Evolutionary conservation across 2,329 filamentous ascomycete genomes (phyloP).

Genomic region (Botrytis byssoidea): DNA sequence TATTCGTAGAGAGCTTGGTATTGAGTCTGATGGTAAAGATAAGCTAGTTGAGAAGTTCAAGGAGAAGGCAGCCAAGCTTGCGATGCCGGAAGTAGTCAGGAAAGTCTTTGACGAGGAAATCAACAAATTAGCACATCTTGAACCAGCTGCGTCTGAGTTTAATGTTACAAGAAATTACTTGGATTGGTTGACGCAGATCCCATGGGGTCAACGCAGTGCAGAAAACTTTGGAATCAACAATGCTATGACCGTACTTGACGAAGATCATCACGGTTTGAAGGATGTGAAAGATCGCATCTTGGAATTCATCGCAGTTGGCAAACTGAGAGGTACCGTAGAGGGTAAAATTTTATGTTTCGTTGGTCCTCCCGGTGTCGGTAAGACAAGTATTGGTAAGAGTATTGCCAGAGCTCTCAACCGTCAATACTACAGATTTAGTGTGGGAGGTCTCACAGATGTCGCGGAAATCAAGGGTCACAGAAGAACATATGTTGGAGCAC

Average conservation of each 20-base stretch:
- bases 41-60: constrained; percentile 97
- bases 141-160: constrained; percentile 95
- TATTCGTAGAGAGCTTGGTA: constrained; percentile 89
- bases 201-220: constrained; percentile 91
- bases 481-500: constrained; percentile 90
- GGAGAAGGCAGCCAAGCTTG: constrained; percentile 87
- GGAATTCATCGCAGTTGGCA: constrained; percentile 97
- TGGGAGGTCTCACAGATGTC: constrained; percentile 93
- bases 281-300: constrained; percentile 98
- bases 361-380: constrained; percentile 93
- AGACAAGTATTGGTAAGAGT: constrained; percentile 98
- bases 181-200: constrained; percentile 97
- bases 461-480: constrained; percentile 98
- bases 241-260: constrained; percentile 84
- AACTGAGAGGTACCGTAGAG: constrained; percentile 93
- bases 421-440: constrained; percentile 97
- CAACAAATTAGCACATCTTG: constrained; percentile 92
- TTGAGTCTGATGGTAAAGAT: constrained; percentile 97
- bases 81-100: constrained; percentile 94
- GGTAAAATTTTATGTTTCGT: constrained; percentile 99
- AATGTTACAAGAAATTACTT: constrained; percentile 98
- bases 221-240: constrained; percentile 97
- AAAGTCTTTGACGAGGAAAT: constrained; percentile 99
- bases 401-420: constrained; percentile 92
- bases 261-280: constrained; percentile 95